A percentile compares a stretch with the other conserved stretches of the same genome.
Conservation (phyloP, 1,139 yeast genomes). For the Hansenula lynferdii region DNA sequence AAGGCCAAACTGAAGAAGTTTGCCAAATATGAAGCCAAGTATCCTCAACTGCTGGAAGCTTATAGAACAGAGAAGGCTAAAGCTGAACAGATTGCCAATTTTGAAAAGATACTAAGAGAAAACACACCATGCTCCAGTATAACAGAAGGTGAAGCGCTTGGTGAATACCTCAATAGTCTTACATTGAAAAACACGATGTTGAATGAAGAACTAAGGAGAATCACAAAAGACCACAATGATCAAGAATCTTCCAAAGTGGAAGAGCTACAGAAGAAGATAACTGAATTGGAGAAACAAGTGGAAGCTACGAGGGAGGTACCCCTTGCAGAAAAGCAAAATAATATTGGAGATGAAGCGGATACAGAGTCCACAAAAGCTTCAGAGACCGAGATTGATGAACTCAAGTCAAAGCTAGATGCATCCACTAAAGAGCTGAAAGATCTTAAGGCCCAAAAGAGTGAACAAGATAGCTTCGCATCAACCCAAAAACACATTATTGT, state of each 20-base stretch:
- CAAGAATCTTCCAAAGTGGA: conserved; percentile 12
- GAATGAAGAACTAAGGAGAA: conserved; percentile 34
- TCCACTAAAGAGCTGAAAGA: not conserved
- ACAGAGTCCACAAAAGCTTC: not conserved
- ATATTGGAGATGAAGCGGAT: conserved; percentile 4
- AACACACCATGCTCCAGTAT: conserved; percentile 76
- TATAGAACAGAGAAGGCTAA: conserved; percentile 77
- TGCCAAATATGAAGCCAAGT: conserved; percentile 83
- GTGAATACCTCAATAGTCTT: conserved; percentile 65
- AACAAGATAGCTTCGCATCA: not conserved
- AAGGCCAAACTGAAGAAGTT: conserved; percentile 68
- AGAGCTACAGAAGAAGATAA: conserved; percentile 11
- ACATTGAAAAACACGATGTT: conserved; percentile 54
- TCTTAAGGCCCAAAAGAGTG: conserved; percentile 1
- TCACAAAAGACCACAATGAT: conserved; percentile 19
- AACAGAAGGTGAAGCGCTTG: conserved; percentile 58
- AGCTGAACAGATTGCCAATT: conserved; percentile 51
- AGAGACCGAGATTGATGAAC: no score
- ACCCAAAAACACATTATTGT: not conserved
- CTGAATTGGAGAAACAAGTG: conserved; percentile 1
- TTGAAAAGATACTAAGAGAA: conserved; percentile 72
- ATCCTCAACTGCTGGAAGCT: conserved; percentile 78
- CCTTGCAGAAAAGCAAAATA: not conserved
- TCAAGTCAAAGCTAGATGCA: not conserved
- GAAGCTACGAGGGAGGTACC: not conserved